Conservation (phyloP, 2,329 filamentous ascomycete genomes). For the Fusarium tricinctum region DNA sequence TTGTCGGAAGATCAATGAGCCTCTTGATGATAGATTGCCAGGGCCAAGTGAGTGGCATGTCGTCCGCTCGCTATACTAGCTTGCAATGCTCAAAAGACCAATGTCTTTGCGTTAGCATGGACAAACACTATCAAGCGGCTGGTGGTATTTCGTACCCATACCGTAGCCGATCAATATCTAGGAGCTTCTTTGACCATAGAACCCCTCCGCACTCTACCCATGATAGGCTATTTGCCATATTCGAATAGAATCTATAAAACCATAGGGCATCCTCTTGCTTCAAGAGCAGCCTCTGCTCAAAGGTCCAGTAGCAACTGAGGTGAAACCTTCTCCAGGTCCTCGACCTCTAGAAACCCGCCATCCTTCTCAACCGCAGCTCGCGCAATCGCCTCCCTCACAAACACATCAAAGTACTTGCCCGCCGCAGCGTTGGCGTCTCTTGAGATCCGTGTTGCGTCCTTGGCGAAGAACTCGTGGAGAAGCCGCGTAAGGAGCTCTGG, state of each 20-base stretch:
- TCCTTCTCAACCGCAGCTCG: constrained; percentile 79
- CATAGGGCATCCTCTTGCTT: neutral
- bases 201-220: neutral
- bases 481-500: constrained; percentile 80
- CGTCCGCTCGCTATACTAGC: neutral
- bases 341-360: constrained; percentile 82
- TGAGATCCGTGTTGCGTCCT: constrained; percentile 78
- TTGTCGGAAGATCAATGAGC: neutral
- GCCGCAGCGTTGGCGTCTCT: constrained; percentile 82
- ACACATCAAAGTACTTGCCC: constrained; percentile 90
- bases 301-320: constrained; percentile 90
- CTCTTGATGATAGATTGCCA: neutral
- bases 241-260: neutral
- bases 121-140: no score
- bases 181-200: neutral
- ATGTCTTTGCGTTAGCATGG: neutral
- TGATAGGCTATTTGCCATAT: no score
- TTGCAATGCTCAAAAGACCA: neutral
- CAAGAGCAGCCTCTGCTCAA: constrained; percentile 55
- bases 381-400: constrained; percentile 89
- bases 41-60: no score
- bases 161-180: no score
- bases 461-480: constrained; percentile 83
- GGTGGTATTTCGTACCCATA: neutral
- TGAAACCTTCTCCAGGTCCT: constrained; percentile 89